A percentile compares a stretch with the other conserved stretches of the same genome.
Evolutionary conservation across 2,329 filamentous ascomycete genomes (phyloP).

Genomic region (Chaetomiaceae sp.): DNA sequence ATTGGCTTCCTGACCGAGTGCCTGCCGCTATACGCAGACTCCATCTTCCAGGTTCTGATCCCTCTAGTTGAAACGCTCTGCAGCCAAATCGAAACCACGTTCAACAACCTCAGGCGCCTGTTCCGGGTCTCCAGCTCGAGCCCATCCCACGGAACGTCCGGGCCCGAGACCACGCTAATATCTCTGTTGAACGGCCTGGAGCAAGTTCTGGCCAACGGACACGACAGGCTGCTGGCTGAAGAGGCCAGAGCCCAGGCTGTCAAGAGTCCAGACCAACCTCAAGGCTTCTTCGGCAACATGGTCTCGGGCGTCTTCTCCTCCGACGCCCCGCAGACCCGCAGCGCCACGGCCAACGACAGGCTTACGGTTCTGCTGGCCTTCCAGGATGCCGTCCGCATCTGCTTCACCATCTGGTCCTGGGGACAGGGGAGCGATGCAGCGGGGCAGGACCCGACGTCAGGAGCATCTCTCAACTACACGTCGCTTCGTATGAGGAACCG

Average conservation of each 20-base stretch:
- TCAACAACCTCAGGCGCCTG: conserved; percentile 60
- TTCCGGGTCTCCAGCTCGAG: conserved; percentile 40
- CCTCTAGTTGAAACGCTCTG: conserved; percentile 89
- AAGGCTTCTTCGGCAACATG: conserved; percentile 91
- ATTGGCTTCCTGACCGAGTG: conserved; percentile 77
- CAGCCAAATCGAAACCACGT: conserved; percentile 65
- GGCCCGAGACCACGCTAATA: conserved; percentile 68
- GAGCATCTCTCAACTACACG: conserved; percentile 83
- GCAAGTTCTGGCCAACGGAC: conserved; percentile 78
- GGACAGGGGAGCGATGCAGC: conserved; percentile 57
- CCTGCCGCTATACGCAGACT: conserved; percentile 73
- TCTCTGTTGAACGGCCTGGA: conserved; percentile 90
- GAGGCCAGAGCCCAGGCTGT: conserved; percentile 61
- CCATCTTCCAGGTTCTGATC: conserved; percentile 84
- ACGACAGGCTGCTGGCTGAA: conserved; percentile 73
- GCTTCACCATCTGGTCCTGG: conserved; percentile 95
- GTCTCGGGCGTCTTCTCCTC: conserved; percentile 83
- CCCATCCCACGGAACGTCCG: conserved; percentile 26
- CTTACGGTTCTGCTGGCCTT: conserved; percentile 94
- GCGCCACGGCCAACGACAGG: conserved; percentile 83
- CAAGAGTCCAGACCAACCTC: conserved; percentile 76
- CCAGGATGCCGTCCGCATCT: conserved; percentile 88
- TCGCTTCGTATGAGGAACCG: conserved; percentile 87
- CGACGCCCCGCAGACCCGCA: conserved; percentile 69
- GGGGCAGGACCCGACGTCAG: conserved; percentile 59